Evolutionary conservation across 176 grass and related monocot species (phyloP), one percentile per base, ranked within the genome.

Genomic region (Pontederia crassipes): DNA sequence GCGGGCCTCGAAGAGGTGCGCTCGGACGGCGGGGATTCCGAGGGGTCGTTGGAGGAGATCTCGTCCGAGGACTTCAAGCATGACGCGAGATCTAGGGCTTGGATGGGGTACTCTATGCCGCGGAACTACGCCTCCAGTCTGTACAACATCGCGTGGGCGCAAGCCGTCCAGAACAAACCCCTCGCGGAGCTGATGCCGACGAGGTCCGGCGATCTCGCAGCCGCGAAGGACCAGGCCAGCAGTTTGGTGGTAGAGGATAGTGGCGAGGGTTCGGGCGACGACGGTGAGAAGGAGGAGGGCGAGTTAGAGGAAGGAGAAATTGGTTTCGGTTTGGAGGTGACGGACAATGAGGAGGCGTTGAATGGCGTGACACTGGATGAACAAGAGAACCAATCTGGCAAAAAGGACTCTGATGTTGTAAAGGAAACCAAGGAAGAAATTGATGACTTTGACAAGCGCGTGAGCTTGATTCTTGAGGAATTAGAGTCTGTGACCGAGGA

Each of bases 111-210:
- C 59, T 66, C 73, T 50, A 92, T 98, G 77, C 71, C 88, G 8
- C 75, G 79, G 67, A 89, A 77, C 74, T 98, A 83, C 47, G 84
- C 70, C n/a, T 77, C 82, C 1, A 67, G 75, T 40, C 81, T 98
- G 57, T 84, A 89, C 59, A 92, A 72, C 71, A 86, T 98, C 48
- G 93, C 93, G 10, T 98, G 93, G 93, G 74, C 82, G 50, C 93
- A 89, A 77, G 87, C 93, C 24, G 87, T 98, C 60, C 87, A 86
- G 78, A 98, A 98, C 48, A 98, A 92, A 64, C 93, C 84, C 15
- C 68, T 98, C 2, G 85, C 83, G 7, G 59, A 74, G 63, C 47
- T 64, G 51, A 74, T 48, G 59, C 60, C 71, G 60, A 48, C 47
- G 60, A 47, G 29, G 4, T 28, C 60, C 2, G 67, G 56, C 8